phyloP scores from a whole-genome alignment of 2,329 filamentous ascomycete species.

The Nemania abortiva region DNA sequence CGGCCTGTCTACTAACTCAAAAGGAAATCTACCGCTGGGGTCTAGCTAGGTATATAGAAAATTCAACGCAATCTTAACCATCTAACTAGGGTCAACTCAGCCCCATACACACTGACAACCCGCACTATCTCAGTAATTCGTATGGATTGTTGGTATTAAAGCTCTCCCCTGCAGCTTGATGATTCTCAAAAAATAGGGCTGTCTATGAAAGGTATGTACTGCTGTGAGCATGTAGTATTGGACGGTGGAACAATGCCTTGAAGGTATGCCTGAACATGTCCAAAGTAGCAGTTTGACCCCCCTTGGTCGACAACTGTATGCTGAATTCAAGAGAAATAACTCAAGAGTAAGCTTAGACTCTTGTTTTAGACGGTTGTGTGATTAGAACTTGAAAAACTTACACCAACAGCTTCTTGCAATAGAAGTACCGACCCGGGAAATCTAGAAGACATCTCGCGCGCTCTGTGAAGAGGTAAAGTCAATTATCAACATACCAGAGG shows the following conservation, averaged over 20 bases:
- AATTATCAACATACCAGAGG: conserved; percentile 29
- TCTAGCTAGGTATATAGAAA: no score
- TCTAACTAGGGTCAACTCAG: no score
- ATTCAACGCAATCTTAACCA: no score
- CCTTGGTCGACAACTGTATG: conserved; percentile 48
- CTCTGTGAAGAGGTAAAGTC: conserved; percentile 41
- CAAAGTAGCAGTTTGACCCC: conserved; percentile 53
- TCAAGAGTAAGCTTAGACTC: conserved; percentile 38
- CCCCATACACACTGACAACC: no score
- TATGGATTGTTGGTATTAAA: no score
- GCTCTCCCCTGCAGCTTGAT: neutral
- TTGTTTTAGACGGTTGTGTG: conserved; percentile 11
- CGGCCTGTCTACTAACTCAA: no score
- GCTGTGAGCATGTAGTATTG: conserved; percentile 52
- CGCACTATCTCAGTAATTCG: no score
- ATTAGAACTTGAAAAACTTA: conserved; percentile 44
- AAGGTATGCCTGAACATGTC: conserved; percentile 54
- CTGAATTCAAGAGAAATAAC: conserved; percentile 40
- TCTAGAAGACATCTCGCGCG: conserved; percentile 47
- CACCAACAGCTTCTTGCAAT: conserved; percentile 51
- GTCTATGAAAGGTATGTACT: conserved; percentile 48
- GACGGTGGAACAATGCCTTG: conserved; percentile 50
- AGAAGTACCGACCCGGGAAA: conserved; percentile 51
- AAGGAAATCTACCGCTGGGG: no score
- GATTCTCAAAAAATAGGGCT: conserved; percentile 9